Base-by-base conservation (phyloP, 179 eudicot genomes). In the Heliamphora pulchella region DNA sequence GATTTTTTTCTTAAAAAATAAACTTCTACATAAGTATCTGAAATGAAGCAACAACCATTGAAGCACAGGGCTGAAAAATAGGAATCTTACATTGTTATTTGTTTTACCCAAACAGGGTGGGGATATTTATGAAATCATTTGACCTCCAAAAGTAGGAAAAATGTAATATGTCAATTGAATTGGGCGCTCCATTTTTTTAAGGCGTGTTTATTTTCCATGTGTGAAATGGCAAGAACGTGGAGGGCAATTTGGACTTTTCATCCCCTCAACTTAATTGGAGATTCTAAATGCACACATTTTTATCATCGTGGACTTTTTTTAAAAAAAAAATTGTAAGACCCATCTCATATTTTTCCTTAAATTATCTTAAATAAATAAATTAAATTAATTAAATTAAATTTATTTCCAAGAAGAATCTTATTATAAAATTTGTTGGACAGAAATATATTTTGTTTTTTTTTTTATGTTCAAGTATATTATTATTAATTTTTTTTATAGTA, bases 101-200 rank as follows among this genome's bases (percentile, higher is more conserved):
- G 10, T 72, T 51, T 20, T n/a, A 18, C 76, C 8, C 22, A 22
- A 5, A 18, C 7, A 57, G 41, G 15, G 8, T 48, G 41, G 48
- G 46, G 17, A 7, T 70, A 46, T 64, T 66, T 6, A 8, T 47
- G 15, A 48, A 4, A 73, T 73, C 18, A 73, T 31, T 73, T 73
- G 76, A 54, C 76, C 76, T 31, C 76, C 76, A 20, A 51, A 22
- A 73, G 76, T 13, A 31, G 53, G 69, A 51, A 54, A 73, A 51
- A 14, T 31, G 43, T 53, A 20, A 51, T 70, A 10, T 44, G 17
- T 20, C 31, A 70, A 70, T 2, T 46, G 5, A 70, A 50, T 72
- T 51, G 76, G 75, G 22, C 58, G 47, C 41, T 8, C 57, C 2
- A 8, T 4, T 71, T 73, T 22, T 50, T 53, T 41, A 4, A 7